Conservation (phyloP, 208 protist species). For the Herpetomonas muscarum region DNA sequence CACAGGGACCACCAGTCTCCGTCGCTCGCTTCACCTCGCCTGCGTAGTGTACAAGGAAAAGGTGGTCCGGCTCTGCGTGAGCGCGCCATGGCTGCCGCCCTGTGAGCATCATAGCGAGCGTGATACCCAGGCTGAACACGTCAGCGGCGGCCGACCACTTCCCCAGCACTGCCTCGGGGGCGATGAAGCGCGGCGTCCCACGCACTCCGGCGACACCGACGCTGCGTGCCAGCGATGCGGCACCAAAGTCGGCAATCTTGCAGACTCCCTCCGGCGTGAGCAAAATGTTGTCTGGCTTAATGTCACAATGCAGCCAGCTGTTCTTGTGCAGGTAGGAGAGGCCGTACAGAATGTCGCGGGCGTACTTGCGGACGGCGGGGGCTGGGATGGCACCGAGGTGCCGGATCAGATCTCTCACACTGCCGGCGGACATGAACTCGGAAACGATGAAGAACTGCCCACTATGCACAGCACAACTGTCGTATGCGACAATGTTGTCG, state of each 20-base stretch:
- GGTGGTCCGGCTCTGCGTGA: constrained; percentile 39
- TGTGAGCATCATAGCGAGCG: constrained; percentile 65
- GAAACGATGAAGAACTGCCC: constrained; percentile 71
- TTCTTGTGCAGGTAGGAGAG: constrained; percentile 80
- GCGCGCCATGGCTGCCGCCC: constrained; percentile 52
- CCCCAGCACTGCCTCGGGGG: constrained; percentile 62
- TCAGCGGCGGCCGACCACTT: constrained; percentile 51
- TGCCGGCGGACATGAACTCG: constrained; percentile 82
- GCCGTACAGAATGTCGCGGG: constrained; percentile 62
- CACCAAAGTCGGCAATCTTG: constrained; percentile 90
- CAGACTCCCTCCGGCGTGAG: constrained; percentile 65
- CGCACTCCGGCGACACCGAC: constrained; percentile 30
- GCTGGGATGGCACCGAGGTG: constrained; percentile 37
- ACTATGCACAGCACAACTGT: constrained; percentile 58
- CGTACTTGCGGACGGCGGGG: constrained; percentile 42
- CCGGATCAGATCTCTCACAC: constrained; percentile 55
- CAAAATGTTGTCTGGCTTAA: constrained; percentile 91
- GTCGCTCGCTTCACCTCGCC: constrained; percentile 24
- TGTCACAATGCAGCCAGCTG: constrained; percentile 84
- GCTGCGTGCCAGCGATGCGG: constrained; percentile 52
- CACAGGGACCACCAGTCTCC: constrained; percentile 22
- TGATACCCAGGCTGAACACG: constrained; percentile 86
- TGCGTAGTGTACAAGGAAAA: constrained; percentile 40
- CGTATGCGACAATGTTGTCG: constrained; percentile 96
- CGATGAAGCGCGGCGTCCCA: constrained; percentile 72